Conservation (phyloP, 2,329 filamentous ascomycete species). For the Pseudogymnoascus destructans region DNA sequence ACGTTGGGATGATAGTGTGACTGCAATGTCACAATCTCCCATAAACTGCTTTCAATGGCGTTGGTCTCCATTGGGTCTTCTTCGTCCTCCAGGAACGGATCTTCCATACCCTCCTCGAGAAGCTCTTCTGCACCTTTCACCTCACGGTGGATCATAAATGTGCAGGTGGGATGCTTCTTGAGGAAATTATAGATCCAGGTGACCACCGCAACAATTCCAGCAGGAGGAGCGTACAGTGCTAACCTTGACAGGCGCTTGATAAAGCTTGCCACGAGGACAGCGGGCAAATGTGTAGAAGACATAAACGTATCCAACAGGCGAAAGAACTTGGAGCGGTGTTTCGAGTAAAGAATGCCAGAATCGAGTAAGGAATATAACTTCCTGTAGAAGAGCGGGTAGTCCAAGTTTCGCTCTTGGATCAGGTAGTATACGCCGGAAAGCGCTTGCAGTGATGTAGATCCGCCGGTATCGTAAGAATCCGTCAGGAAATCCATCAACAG, state of each 20-base stretch:
- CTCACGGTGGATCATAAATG: constrained; percentile 88
- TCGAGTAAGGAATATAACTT: constrained; percentile 93
- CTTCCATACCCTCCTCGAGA: constrained; percentile 48
- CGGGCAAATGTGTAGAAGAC: constrained; percentile 81
- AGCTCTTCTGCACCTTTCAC: constrained; percentile 43
- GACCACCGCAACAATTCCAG: constrained; percentile 75
- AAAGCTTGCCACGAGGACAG: constrained; percentile 83
- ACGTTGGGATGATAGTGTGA: constrained; percentile 96
- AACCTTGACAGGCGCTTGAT: constrained; percentile 84
- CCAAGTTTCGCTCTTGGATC: constrained; percentile 84
- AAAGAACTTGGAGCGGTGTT: constrained; percentile 87
- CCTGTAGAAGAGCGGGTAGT: constrained; percentile 86
- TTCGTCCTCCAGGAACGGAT: constrained; percentile 68
- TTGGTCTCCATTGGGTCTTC: constrained; percentile 70
- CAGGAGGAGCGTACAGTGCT: constrained; percentile 75
- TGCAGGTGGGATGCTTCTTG: constrained; percentile 77
- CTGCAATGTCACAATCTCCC: constrained; percentile 86
- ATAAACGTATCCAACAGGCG: constrained; percentile 85
- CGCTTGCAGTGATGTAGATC: constrained; percentile 74
- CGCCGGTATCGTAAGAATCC: constrained; percentile 80
- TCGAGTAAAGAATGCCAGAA: constrained; percentile 76
- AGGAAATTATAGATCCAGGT: constrained; percentile 95
- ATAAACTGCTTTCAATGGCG: constrained; percentile 85
- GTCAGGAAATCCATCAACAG: constrained; percentile 91
- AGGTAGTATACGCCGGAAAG: constrained; percentile 90